Conservation (phyloP, 192 early-diverging fungal species). For the Linnemannia exigua region DNA sequence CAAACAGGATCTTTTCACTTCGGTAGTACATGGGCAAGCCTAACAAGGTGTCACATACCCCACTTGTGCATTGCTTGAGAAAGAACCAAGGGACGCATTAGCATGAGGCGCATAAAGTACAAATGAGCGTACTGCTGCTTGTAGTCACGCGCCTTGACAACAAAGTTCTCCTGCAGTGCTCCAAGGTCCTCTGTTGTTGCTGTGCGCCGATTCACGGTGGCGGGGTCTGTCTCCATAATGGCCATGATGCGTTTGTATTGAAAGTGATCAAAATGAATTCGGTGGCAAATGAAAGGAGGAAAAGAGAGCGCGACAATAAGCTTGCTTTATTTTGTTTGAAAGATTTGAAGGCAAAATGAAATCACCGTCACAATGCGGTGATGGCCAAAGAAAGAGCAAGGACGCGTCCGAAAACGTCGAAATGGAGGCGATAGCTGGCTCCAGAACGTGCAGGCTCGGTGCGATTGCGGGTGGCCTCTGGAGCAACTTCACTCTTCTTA, state of each 20-base stretch:
- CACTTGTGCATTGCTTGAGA: conserved; percentile 70
- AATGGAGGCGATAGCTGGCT: neutral
- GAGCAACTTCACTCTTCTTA: neutral
- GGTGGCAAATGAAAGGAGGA: neutral
- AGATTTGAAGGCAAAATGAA: neutral
- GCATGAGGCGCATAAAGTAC: conserved; percentile 83
- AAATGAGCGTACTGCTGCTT: conserved; percentile 88
- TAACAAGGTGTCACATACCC: conserved; percentile 33
- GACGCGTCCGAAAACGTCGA: neutral
- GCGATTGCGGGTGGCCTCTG: neutral
- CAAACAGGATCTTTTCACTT: neutral
- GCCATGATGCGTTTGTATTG: conserved; percentile 11
- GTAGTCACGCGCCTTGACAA: conserved; percentile 74
- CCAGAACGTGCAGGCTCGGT: neutral
- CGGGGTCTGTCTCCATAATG: conserved; percentile 28
- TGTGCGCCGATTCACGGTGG: conserved; percentile 24
- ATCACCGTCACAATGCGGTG: neutral
- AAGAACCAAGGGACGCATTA: conserved; percentile 73
- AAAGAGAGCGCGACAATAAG: neutral
- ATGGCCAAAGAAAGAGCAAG: neutral
- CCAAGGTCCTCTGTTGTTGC: conserved; percentile 36
- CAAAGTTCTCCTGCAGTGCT: conserved; percentile 61
- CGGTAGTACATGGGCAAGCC: neutral
- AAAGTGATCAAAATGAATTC: neutral
- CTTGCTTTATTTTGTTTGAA: conserved; percentile 18